Evolutionary conservation across 768 basidiomycete genomes (phyloP), one percentile per base, ranked within the genome.

Genomic region (Kwoniella mangroviensis): DNA sequence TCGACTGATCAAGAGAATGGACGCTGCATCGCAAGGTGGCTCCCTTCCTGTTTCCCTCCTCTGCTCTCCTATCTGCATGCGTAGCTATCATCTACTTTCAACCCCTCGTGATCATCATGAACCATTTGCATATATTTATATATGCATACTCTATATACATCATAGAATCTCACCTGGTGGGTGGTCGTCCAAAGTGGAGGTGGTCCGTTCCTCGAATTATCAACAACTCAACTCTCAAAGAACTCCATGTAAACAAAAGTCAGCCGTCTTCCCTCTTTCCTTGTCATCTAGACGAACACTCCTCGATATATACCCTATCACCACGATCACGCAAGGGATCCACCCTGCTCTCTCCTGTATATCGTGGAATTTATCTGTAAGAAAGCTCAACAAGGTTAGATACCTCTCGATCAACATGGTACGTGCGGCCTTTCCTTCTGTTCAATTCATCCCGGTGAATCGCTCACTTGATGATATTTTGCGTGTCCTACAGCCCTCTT

Each of bases 121-220:
- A 34, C 4, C 34, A 34, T 26, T 26, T 34, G 34, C 4, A 34
- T 34, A 7, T 34, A 34, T 34, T 26, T 4, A 34, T 34, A 28
- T 4, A 28, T 4, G 6, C 13, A 19, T 49, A n/a, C n/a, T n/a
- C n/a, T n/a, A n/a, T n/a, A 28, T 4, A 28, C 13, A 19, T 49
- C 45, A 17, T 17, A 17, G 13, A 1, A 49, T 49, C 42, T 5
- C 6, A 49, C 13, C 2, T 19, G 45, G 45, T 49, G 45, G 22
- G 26, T 34, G 56, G 22, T 17, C 22, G 15, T 57, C 2, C 15
- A 21, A 41, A 34, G 56, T 57, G 56, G 56, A 57, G 56, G 56
- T 57, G 34, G 56, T 57, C 63, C 49, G 49, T 64, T 53, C 22
- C 63, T 26, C 4, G 26, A 26, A 26, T 26, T 26, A 26, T 26